Evolutionary conservation across 1,139 yeast species (phyloP).

Genomic region (Yamadazyma spencermartinsiae): DNA sequence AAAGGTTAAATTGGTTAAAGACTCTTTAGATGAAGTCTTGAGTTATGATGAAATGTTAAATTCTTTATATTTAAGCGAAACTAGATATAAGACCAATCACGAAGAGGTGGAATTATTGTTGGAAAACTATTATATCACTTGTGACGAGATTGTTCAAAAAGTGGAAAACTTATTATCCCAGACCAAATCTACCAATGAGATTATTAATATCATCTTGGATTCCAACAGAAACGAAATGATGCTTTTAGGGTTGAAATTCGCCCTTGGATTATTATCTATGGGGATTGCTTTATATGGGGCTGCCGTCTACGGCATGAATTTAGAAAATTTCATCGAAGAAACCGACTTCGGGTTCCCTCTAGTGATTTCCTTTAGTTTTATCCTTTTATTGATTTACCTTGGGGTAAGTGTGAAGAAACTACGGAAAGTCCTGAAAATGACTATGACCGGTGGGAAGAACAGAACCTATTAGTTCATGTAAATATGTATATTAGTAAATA

Average conservation of each 20-base stretch:
- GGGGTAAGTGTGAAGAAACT: slow-evolving; percentile 31
- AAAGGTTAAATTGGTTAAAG: slow-evolving; percentile 41
- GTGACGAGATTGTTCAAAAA: slow-evolving; percentile 49
- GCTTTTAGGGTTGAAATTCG: slow-evolving; percentile 45
- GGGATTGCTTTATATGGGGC: slow-evolving; percentile 41
- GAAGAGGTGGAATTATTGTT: slow-evolving; percentile 45
- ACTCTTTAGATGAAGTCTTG: slow-evolving; percentile 39
- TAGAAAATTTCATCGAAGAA: slow-evolving; percentile 87
- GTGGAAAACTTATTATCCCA: slow-evolving; percentile 41
- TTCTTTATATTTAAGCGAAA: slow-evolving; percentile 38
- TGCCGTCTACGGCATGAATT: slow-evolving; percentile 65
- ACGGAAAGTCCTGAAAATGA: slow-evolving; percentile 36
- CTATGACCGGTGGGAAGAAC: slow-evolving; percentile 35
- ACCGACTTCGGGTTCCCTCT: slow-evolving; percentile 49
- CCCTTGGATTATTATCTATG: slow-evolving; percentile 43
- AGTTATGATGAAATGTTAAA: slow-evolving; percentile 45
- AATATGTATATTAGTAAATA: slow-evolving; percentile 6
- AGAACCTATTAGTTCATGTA: background rate
- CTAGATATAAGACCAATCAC: slow-evolving; percentile 36
- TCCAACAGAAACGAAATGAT: slow-evolving; percentile 49
- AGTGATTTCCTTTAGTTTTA: slow-evolving; percentile 28
- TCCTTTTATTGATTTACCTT: slow-evolving; percentile 28
- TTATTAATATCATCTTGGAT: slow-evolving; percentile 46
- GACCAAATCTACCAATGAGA: slow-evolving; percentile 48
- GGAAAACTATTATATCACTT: slow-evolving; percentile 45